Evolutionary conservation across 768 basidiomycete species (phyloP).

Genomic region (Punctularia strigosozonata): DNA sequence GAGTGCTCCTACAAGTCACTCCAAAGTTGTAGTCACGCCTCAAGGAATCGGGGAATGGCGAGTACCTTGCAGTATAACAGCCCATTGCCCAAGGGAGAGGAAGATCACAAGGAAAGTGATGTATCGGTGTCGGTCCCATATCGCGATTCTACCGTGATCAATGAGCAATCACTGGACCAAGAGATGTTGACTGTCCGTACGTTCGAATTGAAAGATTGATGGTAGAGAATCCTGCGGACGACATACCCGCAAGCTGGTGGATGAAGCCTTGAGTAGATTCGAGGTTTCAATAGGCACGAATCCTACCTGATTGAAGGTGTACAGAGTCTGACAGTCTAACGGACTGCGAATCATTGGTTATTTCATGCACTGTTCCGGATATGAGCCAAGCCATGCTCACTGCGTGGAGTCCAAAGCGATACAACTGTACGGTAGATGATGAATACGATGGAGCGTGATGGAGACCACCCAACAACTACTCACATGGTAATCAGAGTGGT

Average conservation of each 20-base stretch:
- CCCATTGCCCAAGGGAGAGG: constrained; percentile 2
- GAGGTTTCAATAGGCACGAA: no score
- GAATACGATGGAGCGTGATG: not conserved
- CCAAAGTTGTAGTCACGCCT: not conserved
- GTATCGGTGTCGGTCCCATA: not conserved
- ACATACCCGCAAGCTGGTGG: not conserved
- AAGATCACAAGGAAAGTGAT: not conserved
- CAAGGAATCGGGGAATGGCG: not conserved
- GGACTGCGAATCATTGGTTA: constrained; percentile 1
- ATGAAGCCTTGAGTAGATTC: no score
- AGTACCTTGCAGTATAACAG: constrained; percentile 1
- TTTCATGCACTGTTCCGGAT: no score
- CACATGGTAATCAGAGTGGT: constrained; percentile 1
- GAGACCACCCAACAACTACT: not conserved
- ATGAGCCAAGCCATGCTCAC: not conserved
- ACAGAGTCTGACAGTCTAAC: constrained; percentile 2
- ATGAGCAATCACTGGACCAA: no score
- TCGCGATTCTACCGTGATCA: constrained; percentile 1
- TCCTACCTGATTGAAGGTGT: constrained; percentile 1
- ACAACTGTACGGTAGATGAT: not conserved
- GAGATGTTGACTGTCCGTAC: no score
- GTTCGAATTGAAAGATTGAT: constrained; percentile 2
- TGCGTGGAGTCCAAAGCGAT: not conserved
- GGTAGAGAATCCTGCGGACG: not conserved
- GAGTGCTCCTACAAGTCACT: not conserved